These are phyloP conservation scores for Serendipita sp. DNA, from an alignment of 768 basidiomycete species.

Conservation along the genomic window DNA sequence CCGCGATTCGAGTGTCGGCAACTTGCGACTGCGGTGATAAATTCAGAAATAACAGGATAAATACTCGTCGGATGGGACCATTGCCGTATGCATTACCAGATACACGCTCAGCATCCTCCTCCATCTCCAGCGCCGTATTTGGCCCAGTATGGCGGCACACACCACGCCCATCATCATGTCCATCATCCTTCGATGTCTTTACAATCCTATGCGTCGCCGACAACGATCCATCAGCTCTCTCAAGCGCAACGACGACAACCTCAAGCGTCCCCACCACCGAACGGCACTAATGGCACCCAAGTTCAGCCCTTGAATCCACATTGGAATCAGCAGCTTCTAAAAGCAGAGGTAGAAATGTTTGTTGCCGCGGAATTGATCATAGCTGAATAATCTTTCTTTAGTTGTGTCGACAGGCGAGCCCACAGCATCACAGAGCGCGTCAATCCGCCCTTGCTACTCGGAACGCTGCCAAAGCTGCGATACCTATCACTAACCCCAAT, in stretches of 20 bases:
- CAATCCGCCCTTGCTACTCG: slow-evolving; percentile 91
- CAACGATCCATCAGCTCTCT: slow-evolving; percentile 60
- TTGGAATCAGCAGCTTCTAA: slow-evolving; percentile 88
- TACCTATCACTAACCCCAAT: slow-evolving; percentile 87
- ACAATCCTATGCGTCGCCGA: slow-evolving; percentile 49
- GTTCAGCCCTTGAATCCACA: slow-evolving; percentile 41
- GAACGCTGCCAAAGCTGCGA: slow-evolving; percentile 69
- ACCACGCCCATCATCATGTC: slow-evolving; percentile 11
- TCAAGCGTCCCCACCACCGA: slow-evolving; percentile 27
- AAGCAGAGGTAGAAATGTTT: slow-evolving; percentile 61
- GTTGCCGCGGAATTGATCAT: slow-evolving; percentile 8
- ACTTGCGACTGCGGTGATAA: background rate
- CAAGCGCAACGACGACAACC: slow-evolving; percentile 29
- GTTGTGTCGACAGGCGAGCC: slow-evolving; percentile 73
- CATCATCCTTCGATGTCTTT: slow-evolving; percentile 30
- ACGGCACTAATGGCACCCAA: slow-evolving; percentile 9
- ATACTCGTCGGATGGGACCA: background rate
- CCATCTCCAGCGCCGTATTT: slow-evolving; percentile 55
- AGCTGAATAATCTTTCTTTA: slow-evolving; percentile 20
- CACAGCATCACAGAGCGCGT: slow-evolving; percentile 87
- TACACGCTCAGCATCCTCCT: slow-evolving; percentile 37
- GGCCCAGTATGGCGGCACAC: slow-evolving; percentile 8
- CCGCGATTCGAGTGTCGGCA: background rate
- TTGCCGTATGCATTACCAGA: slow-evolving; percentile 28
- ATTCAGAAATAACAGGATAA: background rate